Evolutionary conservation across 306 rosid genomes (phyloP), one percentile per base, ranked within the genome.

Genomic region (Acacia melanoxylon): DNA sequence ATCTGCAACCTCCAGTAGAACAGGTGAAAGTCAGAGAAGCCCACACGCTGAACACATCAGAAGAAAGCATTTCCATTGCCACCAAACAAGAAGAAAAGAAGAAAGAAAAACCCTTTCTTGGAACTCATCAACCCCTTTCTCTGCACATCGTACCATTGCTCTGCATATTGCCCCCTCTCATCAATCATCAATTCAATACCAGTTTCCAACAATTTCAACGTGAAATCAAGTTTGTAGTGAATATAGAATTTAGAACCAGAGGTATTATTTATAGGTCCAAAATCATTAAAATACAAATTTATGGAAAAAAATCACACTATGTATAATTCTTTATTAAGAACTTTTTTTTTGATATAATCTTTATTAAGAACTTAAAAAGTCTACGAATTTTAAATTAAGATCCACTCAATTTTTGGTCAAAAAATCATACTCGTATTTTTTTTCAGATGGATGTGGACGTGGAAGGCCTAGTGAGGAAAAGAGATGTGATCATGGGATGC

Each of bases 11-110:
- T 52, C 65, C 87, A 84, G 89, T 87, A 81, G 70, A 77, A 83
- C 15, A 72, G 82, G 94, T 89, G 90, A 90, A 89, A 90, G 83
- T 89, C 91, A 80, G 91, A 86, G 72, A 82, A 78, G 81, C 85
- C 87, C 86, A 83, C 88, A 82, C 88, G 74, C 79, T 85, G 88
- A 61, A 85, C 41, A 40, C 41, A 72, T 74, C 78, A 51, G 62
- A 56, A 20, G 13, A 56, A 85, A 76, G 67, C 86, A 78, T 78
- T 83, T 85, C 85, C 75, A 83, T 85, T 24, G 35, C 65, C 25
- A 61, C 14, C 66, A 22, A 59, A 59, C 80, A 74, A 73, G 82
- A 45, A 63, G 31, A 31, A 78, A 80, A 74, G 56, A n/a, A n/a
- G 44, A 86, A 83, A 87, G 84, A 79, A 72, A 20, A 54, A 9